These are phyloP conservation scores for Curvularia eragrostidis DNA, from an alignment of 2,329 filamentous ascomycete genomes.

Conservation along the genomic window DNA sequence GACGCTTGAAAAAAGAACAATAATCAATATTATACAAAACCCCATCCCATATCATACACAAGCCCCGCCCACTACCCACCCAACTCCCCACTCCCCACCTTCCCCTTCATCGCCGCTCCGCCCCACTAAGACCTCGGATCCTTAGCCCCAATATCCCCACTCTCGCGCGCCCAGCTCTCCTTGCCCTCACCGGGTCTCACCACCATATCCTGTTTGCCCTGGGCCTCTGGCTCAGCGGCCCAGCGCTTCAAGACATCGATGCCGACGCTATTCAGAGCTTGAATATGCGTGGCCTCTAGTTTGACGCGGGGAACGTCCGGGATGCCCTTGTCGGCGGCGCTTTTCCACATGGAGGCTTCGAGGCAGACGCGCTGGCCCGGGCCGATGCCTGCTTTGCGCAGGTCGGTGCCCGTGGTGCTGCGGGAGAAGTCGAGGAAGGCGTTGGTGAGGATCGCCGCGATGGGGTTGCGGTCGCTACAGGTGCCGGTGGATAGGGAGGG, in stretches of 20 bases:
- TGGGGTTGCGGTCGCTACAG: constrained; percentile 39
- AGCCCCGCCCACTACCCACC: too few relatives aligned
- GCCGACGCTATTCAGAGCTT: constrained; percentile 55
- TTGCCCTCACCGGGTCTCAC: constrained; percentile 15
- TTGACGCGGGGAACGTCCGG: constrained; percentile 52
- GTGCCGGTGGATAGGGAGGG: constrained; percentile 24
- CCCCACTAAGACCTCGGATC: constrained; percentile 34
- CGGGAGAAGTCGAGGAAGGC: constrained; percentile 67
- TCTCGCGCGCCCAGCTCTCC: constrained; percentile 23
- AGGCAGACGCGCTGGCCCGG: constrained; percentile 66
- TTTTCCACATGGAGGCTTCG: constrained; percentile 63
- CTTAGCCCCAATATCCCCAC: constrained; percentile 34
- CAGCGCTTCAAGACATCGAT: constrained; percentile 58
- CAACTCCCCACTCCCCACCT: neutral
- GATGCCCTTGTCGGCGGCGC: constrained; percentile 39
- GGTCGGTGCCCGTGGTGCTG: constrained; percentile 60
- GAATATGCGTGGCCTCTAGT: constrained; percentile 59
- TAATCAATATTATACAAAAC: too few relatives aligned
- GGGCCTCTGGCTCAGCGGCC: constrained; percentile 49
- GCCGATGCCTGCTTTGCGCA: constrained; percentile 61
- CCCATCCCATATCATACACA: too few relatives aligned
- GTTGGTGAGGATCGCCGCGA: constrained; percentile 64
- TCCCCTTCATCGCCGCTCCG: too few relatives aligned
- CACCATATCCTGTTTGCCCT: constrained; percentile 9
- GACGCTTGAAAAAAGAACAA: too few relatives aligned